phyloP scores from a whole-genome alignment of 2,329 filamentous ascomycete genomes.

The Rutstroemia sp. region DNA sequence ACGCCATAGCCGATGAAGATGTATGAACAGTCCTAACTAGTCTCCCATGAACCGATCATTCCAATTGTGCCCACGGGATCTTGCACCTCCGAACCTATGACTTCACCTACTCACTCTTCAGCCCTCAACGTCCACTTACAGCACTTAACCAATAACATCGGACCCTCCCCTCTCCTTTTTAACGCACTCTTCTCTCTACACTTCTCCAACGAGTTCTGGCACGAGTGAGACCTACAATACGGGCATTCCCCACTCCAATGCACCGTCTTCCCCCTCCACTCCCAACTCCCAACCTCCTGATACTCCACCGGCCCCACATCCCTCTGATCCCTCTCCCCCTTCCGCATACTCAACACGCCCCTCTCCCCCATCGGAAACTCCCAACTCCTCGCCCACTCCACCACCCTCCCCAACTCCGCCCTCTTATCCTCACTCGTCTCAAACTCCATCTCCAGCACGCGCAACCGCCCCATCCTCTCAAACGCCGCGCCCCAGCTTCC shows the following conservation, averaged over 20 bases:
- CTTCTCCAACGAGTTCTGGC: background rate
- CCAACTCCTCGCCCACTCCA: constrained; percentile 19
- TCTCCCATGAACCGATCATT: too few species aligned
- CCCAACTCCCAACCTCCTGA: background rate
- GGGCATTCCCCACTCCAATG: constrained; percentile 3
- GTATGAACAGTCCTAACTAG: too few species aligned
- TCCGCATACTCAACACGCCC: constrained; percentile 13
- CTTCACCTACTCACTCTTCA: background rate
- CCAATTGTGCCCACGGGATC: too few species aligned
- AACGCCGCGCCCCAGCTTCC: constrained; percentile 18
- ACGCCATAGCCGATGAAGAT: too few species aligned
- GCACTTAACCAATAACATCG: background rate
- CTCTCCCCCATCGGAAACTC: constrained; percentile 16
- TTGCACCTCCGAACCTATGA: background rate
- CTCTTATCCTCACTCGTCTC: constrained; percentile 22
- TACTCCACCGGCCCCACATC: background rate
- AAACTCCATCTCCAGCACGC: constrained; percentile 20
- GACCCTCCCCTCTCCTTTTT: background rate
- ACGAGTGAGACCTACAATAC: background rate
- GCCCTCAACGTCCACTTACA: background rate
- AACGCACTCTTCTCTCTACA: background rate
- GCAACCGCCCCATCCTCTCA: constrained; percentile 10
- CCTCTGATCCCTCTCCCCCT: background rate
- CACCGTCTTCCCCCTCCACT: background rate
- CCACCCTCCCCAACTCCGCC: constrained; percentile 17